Evolutionary conservation across 192 early-diverging fungal genomes (phyloP).

Genomic region (Backusella luteola): DNA sequence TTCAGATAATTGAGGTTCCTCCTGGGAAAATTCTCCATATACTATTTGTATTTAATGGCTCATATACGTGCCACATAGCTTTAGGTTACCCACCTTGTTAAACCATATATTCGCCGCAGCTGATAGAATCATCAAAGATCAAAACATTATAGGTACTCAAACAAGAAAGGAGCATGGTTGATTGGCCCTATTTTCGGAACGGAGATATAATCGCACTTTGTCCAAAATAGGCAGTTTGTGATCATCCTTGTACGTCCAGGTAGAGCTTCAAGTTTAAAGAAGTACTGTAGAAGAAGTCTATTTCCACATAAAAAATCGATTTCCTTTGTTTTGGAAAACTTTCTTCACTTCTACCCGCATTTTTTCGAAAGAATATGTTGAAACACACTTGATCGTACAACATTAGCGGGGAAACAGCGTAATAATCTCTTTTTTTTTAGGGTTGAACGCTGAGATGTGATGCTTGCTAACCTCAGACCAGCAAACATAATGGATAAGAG

Average conservation of each 20-base stretch:
- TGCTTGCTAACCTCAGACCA: constrained; percentile 22
- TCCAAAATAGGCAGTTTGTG: background rate
- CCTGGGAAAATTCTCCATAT: background rate
- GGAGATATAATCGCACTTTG: background rate
- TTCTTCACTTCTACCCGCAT: background rate
- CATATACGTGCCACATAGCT: background rate
- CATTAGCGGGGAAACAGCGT: background rate
- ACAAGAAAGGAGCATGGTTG: background rate
- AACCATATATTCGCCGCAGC: background rate
- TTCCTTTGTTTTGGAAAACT: background rate
- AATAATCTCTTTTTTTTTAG: constrained; percentile 11
- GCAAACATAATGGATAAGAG: constrained; percentile 2
- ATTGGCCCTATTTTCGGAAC: background rate
- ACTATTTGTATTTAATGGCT: background rate
- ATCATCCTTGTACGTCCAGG: background rate
- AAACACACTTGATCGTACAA: background rate
- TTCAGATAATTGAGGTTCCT: background rate
- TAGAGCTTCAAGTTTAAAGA: constrained; percentile 1
- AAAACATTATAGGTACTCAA: background rate
- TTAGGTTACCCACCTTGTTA: background rate
- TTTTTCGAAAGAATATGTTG: background rate
- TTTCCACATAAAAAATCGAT: background rate
- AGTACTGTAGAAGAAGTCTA: constrained; percentile 6
- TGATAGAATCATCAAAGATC: background rate
- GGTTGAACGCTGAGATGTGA: constrained; percentile 2